Base-by-base conservation (phyloP, 805 yeast genomes). In the Ogataea dorogensis region DNA sequence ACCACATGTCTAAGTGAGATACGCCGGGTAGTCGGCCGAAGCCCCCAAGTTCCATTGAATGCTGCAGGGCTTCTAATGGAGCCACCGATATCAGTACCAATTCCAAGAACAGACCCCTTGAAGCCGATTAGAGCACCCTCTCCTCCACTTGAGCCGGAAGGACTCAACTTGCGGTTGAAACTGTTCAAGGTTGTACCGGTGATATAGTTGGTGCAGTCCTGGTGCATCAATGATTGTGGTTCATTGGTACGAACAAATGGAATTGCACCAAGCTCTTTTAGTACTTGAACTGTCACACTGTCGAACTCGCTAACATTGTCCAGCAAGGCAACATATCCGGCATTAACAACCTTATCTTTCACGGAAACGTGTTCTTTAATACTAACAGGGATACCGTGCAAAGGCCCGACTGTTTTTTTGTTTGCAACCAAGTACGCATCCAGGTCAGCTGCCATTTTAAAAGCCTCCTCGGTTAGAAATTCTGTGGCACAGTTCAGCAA, bases 111-210 rank as follows among this genome's bases (percentile, higher is more conserved):
- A 10, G 79, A 70, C 3, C 78, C 83, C 32, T 68, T 70, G 52
- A 71, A 64, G 1, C 71, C 77, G 25, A 75, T 65, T 32, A 75
- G 49, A 0, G 81, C 73, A 36, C 81, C 79, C 53, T 77, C 84
- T 27, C 84, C 84, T n/a, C 80, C 77, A 7, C 79, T 71, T 1
- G 79, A 71, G 7, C 84, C 84, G 36, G 83, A 82, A 4, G 77
- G 67, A 13, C 78, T 67, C 41, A 77, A 63, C 14, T 64, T 56
- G 30, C 73, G 58, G 45, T 78, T 76, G 54, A 60, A 56, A 0
- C 80, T 68, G 49, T 77, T 77, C 42, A 63, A 53, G 3, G 79
- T 65, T 31, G 67, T 58, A 2, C 81, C 81, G 28, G 62, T 66
- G 43, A 77, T 59, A 50, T 68, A 67, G 49, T 74, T 72, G 42